Evolutionary conservation across 768 basidiomycete genomes (phyloP).

Genomic region (Rhodocollybia butyracea): DNA sequence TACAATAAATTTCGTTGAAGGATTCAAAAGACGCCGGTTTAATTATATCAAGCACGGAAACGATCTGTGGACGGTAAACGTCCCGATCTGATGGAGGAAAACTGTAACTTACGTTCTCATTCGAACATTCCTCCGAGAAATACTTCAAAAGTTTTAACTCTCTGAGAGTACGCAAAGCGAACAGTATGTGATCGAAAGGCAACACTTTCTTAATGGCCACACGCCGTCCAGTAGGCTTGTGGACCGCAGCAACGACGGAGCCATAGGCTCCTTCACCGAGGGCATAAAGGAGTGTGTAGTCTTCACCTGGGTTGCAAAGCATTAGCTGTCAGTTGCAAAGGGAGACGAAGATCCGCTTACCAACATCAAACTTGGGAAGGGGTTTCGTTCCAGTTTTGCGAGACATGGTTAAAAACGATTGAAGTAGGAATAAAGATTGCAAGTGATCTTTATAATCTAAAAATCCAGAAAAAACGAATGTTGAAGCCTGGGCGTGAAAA

Average conservation of each 20-base stretch:
- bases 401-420: constrained; percentile 38
- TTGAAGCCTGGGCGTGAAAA: not conserved
- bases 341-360: constrained; percentile 29
- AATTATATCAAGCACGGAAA: constrained; percentile 89
- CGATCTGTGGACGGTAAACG: constrained; percentile 53
- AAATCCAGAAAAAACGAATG: not conserved
- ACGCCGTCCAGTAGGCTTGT: constrained; percentile 75
- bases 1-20: constrained; percentile 89
- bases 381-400: constrained; percentile 57
- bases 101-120: constrained; percentile 62
- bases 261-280: constrained; percentile 91
- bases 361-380: constrained; percentile 71
- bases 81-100: not conserved
- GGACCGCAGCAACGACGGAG: constrained; percentile 84
- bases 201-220: constrained; percentile 96
- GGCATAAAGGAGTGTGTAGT: constrained; percentile 70
- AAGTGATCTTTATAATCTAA: not conserved
- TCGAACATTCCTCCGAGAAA: constrained; percentile 75
- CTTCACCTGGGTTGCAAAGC: constrained; percentile 44
- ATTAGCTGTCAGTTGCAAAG: not conserved
- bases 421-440: not conserved
- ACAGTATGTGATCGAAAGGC: constrained; percentile 92
- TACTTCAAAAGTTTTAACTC: constrained; percentile 90
- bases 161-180: constrained; percentile 83
- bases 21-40: constrained; percentile 70